phyloP scores from a whole-genome alignment of 495 filamentous ascomycete genomes.

The Diplogelasinospora grovesii region DNA sequence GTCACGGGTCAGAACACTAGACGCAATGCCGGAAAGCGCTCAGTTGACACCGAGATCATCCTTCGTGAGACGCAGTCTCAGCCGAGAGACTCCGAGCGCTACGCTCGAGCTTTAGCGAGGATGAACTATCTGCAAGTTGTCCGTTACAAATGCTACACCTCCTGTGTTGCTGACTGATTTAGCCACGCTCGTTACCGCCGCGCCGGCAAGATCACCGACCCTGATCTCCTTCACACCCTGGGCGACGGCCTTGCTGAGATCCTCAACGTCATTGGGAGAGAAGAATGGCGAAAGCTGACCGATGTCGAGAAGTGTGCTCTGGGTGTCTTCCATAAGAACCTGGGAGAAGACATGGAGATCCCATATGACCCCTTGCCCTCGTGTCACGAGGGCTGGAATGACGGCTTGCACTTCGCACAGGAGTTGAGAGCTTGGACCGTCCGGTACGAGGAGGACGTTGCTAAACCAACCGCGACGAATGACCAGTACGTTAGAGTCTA shows the following conservation, averaged over 20 bases:
- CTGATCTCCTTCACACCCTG: slow-evolving; percentile 37
- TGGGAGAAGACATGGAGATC: slow-evolving; percentile 39
- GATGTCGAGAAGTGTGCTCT: slow-evolving; percentile 37
- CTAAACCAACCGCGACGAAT: slow-evolving; percentile 19
- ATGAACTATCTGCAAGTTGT: slow-evolving; percentile 45
- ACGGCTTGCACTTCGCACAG: slow-evolving; percentile 12
- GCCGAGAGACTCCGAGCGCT: slow-evolving; percentile 5
- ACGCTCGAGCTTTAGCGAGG: slow-evolving; percentile 28
- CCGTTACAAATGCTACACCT: too few species aligned
- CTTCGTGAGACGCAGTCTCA: slow-evolving; percentile 23
- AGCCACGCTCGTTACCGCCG: slow-evolving; percentile 33
- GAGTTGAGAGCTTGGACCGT: slow-evolving; percentile 12
- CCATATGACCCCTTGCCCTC: slow-evolving; percentile 11
- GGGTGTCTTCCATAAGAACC: slow-evolving; percentile 29
- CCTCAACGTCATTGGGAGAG: slow-evolving; percentile 20
- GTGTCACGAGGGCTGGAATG: slow-evolving; percentile 8
- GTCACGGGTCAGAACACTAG: slow-evolving; percentile 29
- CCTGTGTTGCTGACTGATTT: too few species aligned
- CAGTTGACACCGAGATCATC: slow-evolving; percentile 27
- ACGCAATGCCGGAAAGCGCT: slow-evolving; percentile 23
- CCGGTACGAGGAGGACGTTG: slow-evolving; percentile 13
- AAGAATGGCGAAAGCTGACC: slow-evolving; percentile 38
- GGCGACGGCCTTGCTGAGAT: slow-evolving; percentile 30
- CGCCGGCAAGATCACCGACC: slow-evolving; percentile 5
- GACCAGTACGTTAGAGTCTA: slow-evolving; percentile 27